These are phyloP conservation scores for Fusarium proliferatum DNA, from an alignment of 2,329 filamentous ascomycete species.

Conservation along the genomic window DNA sequence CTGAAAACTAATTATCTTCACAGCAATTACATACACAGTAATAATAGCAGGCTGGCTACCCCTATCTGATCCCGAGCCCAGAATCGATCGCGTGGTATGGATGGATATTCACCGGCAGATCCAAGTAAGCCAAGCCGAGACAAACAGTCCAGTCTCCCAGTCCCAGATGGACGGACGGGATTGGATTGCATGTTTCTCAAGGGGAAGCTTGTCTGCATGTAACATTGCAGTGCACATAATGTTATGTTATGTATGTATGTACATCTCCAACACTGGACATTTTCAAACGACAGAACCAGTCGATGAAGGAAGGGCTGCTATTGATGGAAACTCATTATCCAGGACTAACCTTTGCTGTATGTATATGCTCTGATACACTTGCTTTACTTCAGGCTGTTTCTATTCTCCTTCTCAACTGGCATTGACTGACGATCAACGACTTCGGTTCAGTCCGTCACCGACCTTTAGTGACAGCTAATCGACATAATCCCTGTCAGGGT, in stretches of 20 bases:
- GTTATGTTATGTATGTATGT: neutral
- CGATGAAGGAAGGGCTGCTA: neutral
- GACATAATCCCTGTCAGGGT: constrained; percentile 40
- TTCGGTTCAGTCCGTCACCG: constrained; percentile 6
- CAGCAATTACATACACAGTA: constrained; percentile 3
- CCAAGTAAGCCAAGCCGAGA: constrained; percentile 13
- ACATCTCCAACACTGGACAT: neutral
- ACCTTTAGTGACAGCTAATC: constrained; percentile 18
- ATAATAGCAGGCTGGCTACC: constrained; percentile 2
- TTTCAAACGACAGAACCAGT: constrained; percentile 1
- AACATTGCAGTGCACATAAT: constrained; percentile 2
- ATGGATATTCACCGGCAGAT: constrained; percentile 21
- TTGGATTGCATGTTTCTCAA: constrained; percentile 12
- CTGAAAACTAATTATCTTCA: constrained; percentile 6
- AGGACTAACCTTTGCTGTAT: neutral
- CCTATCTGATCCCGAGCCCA: constrained; percentile 12
- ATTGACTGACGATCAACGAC: neutral
- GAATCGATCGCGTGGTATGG: constrained; percentile 26
- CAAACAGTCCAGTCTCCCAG: neutral
- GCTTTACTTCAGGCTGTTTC: neutral
- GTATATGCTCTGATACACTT: neutral
- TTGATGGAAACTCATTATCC: constrained; percentile 17
- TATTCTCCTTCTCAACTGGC: neutral
- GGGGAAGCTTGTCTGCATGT: constrained; percentile 11
- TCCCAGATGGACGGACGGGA: constrained; percentile 9